Evolutionary conservation across 768 basidiomycete species (phyloP).

Genomic region (Tylopilus sp.): DNA sequence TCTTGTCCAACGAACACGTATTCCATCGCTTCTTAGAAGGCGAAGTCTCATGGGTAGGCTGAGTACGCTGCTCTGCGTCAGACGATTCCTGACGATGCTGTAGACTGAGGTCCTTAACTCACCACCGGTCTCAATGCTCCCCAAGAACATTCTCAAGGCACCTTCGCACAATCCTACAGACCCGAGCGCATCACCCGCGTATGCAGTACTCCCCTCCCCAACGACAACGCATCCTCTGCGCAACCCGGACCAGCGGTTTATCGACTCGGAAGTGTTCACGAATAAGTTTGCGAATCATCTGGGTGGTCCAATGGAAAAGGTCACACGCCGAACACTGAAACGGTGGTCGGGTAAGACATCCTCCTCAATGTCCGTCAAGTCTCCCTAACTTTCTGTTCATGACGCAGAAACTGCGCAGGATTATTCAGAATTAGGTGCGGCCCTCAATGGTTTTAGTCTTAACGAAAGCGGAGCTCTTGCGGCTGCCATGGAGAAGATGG

Average conservation of each 20-base stretch:
- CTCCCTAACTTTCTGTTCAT: conserved; percentile 1
- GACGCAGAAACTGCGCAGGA: conserved; percentile 74
- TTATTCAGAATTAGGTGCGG: conserved; percentile 86
- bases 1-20: conserved; percentile 91
- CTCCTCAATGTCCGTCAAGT: neutral
- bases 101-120: conserved; percentile 92
- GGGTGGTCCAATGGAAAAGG: conserved; percentile 91
- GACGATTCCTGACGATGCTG: conserved; percentile 6
- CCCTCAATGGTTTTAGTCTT: conserved; percentile 89
- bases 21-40: conserved; percentile 96
- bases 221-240: conserved; percentile 86
- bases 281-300: conserved; percentile 93
- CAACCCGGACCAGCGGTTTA: conserved; percentile 90
- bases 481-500: conserved; percentile 91
- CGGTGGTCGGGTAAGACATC: conserved; percentile 80
- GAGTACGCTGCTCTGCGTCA: neutral
- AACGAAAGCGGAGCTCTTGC: conserved; percentile 75
- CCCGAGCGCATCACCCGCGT: conserved; percentile 64
- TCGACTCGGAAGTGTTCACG: conserved; percentile 95
- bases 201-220: conserved; percentile 84
- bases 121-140: conserved; percentile 84
- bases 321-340: conserved; percentile 87
- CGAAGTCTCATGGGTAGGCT: conserved; percentile 89
- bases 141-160: conserved; percentile 94
- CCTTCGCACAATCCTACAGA: conserved; percentile 95